phyloP scores from a whole-genome alignment of 163 green algal genomes.

The Picocystis sp. region DNA sequence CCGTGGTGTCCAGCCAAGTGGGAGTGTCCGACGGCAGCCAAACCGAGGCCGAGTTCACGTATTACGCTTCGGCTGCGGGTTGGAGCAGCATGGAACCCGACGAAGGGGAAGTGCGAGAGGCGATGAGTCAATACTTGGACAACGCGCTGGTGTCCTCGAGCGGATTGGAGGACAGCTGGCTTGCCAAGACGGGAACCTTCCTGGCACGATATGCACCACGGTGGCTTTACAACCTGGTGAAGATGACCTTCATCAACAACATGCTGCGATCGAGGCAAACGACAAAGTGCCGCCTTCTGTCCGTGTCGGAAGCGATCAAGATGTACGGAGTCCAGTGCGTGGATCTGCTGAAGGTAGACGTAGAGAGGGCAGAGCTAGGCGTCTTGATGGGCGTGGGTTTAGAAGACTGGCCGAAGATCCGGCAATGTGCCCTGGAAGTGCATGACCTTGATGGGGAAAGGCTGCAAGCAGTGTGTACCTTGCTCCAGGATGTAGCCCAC shows the following conservation, averaged over 20 bases:
- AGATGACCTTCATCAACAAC: slow-evolving; percentile 12
- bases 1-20: too few relatives aligned
- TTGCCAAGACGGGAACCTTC: neutral
- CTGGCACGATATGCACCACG: too few relatives aligned
- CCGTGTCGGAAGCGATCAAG: slow-evolving; percentile 25
- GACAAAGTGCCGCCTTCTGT: slow-evolving; percentile 9
- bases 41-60: slow-evolving; percentile 10
- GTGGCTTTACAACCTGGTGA: neutral
- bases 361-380: slow-evolving; percentile 43
- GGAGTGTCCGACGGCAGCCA: neutral
- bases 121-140: slow-evolving; percentile 10
- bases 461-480: slow-evolving; percentile 8
- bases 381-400: slow-evolving; percentile 33
- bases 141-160: neutral
- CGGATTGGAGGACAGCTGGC: slow-evolving; percentile 1
- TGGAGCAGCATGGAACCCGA: slow-evolving; percentile 31
- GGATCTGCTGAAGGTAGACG: slow-evolving; percentile 43
- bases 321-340: slow-evolving; percentile 15
- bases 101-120: slow-evolving; percentile 19
- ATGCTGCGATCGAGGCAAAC: slow-evolving; percentile 5
- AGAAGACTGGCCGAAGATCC: slow-evolving; percentile 29
- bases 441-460: slow-evolving; percentile 22
- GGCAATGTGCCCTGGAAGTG: slow-evolving; percentile 39
- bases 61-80: slow-evolving; percentile 21
- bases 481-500: slow-evolving; percentile 1